phyloP scores from a whole-genome alignment of 2,329 filamentous ascomycete genomes.

The Aspergillus alliaceus region DNA sequence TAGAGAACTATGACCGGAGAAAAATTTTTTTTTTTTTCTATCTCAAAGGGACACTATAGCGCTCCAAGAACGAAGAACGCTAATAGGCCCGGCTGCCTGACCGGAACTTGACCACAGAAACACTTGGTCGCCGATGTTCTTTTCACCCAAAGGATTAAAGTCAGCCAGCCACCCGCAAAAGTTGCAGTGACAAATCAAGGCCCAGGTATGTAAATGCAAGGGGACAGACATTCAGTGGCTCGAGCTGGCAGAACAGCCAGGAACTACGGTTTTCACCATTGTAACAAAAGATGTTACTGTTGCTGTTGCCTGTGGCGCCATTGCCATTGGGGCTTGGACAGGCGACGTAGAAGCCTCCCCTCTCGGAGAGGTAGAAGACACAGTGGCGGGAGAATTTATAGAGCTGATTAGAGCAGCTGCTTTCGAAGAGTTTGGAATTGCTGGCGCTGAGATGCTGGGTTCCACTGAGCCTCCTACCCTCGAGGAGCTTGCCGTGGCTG shows the following conservation, averaged over 20 bases:
- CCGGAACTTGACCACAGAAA: not conserved
- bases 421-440: not conserved
- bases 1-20: not conserved
- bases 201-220: constrained; percentile 8
- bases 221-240: not conserved
- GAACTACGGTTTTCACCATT: constrained; percentile 19
- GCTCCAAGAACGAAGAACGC: not conserved
- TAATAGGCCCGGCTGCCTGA: not conserved
- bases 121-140: not conserved
- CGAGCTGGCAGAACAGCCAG: not conserved
- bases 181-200: not conserved
- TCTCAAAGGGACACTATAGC: not conserved
- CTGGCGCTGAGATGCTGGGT: not conserved
- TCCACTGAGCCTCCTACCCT: not conserved
- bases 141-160: not conserved
- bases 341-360: not conserved
- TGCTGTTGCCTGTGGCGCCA: constrained; percentile 1
- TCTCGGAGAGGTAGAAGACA: too few relatives aligned
- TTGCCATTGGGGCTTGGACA: not conserved
- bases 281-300: constrained; percentile 30
- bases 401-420: too few relatives aligned
- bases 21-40: too few relatives aligned
- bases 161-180: not conserved
- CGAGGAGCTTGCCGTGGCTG: too few relatives aligned
- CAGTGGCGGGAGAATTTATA: too few relatives aligned